phyloP scores from a whole-genome alignment of 2,329 filamentous ascomycete genomes.

The Bipolaris cookei region DNA sequence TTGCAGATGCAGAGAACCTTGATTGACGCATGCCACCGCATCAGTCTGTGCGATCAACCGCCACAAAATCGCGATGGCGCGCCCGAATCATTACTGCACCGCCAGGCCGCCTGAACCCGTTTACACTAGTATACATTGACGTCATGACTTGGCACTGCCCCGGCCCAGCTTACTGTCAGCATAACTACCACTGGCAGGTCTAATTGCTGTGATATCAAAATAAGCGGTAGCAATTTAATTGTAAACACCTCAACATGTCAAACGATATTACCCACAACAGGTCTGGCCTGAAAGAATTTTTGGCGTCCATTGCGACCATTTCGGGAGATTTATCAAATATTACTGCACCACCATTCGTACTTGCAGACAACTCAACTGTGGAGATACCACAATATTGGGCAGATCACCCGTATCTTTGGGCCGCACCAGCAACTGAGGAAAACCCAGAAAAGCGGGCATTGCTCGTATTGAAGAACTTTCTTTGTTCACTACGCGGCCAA shows the following conservation, averaged over 20 bases:
- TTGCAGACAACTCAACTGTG: conserved; percentile 54
- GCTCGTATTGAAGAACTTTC: conserved; percentile 58
- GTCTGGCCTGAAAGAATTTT: conserved; percentile 43
- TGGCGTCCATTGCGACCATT: conserved; percentile 53
- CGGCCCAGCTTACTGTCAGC: neutral
- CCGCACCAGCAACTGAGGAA: conserved; percentile 52
- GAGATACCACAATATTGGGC: conserved; percentile 57
- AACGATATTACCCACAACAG: conserved; percentile 37
- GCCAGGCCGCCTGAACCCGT: conserved; percentile 3
- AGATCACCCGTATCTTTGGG: conserved; percentile 55
- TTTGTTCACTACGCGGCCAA: conserved; percentile 56
- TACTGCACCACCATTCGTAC: conserved; percentile 55
- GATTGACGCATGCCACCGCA: neutral
- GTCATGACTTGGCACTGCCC: conserved; percentile 17
- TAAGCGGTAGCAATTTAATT: neutral
- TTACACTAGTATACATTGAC: conserved; percentile 9
- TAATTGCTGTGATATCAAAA: neutral
- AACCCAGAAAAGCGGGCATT: conserved; percentile 52
- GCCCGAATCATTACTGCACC: conserved; percentile 5
- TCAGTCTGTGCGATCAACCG: conserved; percentile 1
- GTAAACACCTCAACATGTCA: conserved; percentile 17
- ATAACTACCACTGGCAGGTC: conserved; percentile 1
- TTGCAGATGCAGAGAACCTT: neutral
- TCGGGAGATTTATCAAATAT: conserved; percentile 56
- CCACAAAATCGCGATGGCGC: conserved; percentile 4